A percentile compares a stretch with the other conserved stretches of the same genome.
Conservation (phyloP, 1,284 basidiomycete genomes). For the Cutaneotrichosporon curvatum region DNA sequence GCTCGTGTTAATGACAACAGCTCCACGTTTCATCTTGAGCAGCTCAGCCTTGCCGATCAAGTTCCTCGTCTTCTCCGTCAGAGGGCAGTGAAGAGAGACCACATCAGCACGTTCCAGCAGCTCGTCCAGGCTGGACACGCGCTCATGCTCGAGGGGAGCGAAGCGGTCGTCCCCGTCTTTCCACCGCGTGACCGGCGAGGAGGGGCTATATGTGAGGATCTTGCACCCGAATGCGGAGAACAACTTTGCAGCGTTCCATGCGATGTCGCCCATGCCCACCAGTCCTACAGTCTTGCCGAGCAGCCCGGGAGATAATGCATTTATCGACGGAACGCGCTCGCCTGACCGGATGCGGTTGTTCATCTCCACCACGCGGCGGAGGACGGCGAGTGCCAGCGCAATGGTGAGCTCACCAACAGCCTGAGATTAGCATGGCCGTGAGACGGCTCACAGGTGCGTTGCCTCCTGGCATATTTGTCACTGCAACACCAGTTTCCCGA, state of each 20-base stretch:
- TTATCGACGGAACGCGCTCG: conserved; percentile 55
- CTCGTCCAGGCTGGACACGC: conserved; percentile 37
- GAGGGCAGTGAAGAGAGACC: conserved; percentile 50
- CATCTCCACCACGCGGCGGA: conserved; percentile 52
- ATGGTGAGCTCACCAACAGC: conserved; percentile 53
- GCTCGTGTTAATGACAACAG: conserved; percentile 49
- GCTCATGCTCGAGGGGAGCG: conserved; percentile 50
- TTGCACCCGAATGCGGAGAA: conserved; percentile 38
- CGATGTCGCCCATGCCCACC: conserved; percentile 48
- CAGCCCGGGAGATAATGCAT: conserved; percentile 44
- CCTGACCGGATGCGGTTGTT: conserved; percentile 52
- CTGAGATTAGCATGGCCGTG: conserved; percentile 39
- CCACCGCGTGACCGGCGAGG: conserved; percentile 39
- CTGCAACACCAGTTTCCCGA: conserved; percentile 51
- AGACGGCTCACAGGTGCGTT: conserved; percentile 21
- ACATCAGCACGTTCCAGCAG: conserved; percentile 46
- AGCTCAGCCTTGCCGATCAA: conserved; percentile 45
- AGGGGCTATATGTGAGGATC: conserved; percentile 45
- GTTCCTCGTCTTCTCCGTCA: conserved; percentile 43
- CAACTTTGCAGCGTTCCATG: conserved; percentile 37
- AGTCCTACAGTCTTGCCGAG: conserved; percentile 43
- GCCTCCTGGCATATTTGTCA: conserved; percentile 53
- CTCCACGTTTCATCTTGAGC: conserved; percentile 37
- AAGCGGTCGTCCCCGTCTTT: conserved; percentile 3
- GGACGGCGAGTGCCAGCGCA: conserved; percentile 53